Evolutionary conservation across 2,329 filamentous ascomycete species (phyloP).

Genomic region (Cordyceps sp.): DNA sequence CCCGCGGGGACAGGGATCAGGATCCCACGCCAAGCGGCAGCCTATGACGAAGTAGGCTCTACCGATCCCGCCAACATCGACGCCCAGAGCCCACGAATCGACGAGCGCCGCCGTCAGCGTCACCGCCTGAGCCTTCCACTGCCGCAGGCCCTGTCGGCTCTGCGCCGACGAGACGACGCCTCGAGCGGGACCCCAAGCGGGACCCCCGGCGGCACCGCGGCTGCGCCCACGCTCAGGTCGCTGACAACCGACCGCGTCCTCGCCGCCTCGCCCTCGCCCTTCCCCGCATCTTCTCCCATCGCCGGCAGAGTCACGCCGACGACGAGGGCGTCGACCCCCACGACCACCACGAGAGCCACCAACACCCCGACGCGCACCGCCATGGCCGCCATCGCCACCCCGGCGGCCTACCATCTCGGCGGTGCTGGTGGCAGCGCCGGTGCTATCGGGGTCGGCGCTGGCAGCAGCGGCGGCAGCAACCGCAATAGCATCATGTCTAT

Average conservation of each 20-base stretch:
- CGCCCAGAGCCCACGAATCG: background rate
- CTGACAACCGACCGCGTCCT: background rate
- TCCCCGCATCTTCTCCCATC: no score
- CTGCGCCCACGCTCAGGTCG: background rate
- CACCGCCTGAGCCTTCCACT: constrained; percentile 1
- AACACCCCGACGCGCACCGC: constrained; percentile 2
- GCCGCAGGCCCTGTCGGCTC: background rate
- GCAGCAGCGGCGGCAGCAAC: constrained; percentile 13
- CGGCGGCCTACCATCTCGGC: constrained; percentile 9
- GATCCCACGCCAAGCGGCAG: constrained; percentile 7
- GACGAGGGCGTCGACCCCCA: no score
- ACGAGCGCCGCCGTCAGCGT: background rate
- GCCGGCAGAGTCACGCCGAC: no score
- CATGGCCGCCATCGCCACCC: constrained; percentile 9
- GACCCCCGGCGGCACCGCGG: background rate
- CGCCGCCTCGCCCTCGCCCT: constrained; percentile 1
- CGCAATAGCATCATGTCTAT: constrained; percentile 34
- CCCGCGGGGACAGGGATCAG: no score
- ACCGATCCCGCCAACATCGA: constrained; percentile 5
- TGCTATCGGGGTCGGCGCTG: no score
- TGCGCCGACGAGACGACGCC: constrained; percentile 1
- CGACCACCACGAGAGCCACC: constrained; percentile 1
- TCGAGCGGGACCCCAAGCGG: no score
- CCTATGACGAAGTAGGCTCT: constrained; percentile 13
- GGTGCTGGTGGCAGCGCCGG: no score